A percentile compares a stretch with the other conserved stretches of the same genome.
These are phyloP conservation scores for Raphanus raphanistrum DNA, from an alignment of 345 rosid genomes.

Conservation along the genomic window DNA sequence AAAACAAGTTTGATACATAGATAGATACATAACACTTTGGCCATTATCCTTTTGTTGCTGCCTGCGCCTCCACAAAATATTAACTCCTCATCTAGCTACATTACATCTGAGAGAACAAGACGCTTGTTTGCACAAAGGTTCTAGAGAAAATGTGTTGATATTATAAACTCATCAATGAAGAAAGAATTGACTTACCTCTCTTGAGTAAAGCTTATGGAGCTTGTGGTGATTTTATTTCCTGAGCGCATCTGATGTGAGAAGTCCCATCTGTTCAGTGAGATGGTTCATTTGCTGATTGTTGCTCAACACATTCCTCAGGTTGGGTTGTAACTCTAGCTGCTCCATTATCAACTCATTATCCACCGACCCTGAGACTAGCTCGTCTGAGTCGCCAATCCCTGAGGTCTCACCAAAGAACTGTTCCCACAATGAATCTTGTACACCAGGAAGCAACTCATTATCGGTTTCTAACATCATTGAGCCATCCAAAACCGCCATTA, in stretches of 20 bases:
- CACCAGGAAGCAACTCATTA: slow-evolving; percentile 56
- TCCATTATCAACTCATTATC: slow-evolving; percentile 42
- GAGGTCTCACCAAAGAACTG: slow-evolving; percentile 60
- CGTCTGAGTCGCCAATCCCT: slow-evolving; percentile 57
- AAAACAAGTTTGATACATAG: slow-evolving; percentile 17
- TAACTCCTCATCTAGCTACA: neutral
- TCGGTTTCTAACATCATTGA: slow-evolving; percentile 41
- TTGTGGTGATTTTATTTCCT: slow-evolving; percentile 33
- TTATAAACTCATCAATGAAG: neutral
- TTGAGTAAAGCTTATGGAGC: neutral
- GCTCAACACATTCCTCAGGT: slow-evolving; percentile 44
- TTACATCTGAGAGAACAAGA: slow-evolving; percentile 24
- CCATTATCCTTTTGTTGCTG: slow-evolving; percentile 6
- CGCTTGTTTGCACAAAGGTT: neutral
- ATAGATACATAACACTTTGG: neutral
- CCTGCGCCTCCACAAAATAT: slow-evolving; percentile 6
- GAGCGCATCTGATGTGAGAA: slow-evolving; percentile 50
- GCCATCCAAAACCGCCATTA: slow-evolving; percentile 47
- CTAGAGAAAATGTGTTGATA: neutral
- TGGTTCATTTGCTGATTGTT: slow-evolving; percentile 55
- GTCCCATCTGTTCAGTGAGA: slow-evolving; percentile 83
- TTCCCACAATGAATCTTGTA: slow-evolving; percentile 64
- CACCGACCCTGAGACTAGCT: slow-evolving; percentile 48
- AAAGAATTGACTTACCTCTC: neutral
- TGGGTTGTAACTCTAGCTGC: slow-evolving; percentile 8